Evolutionary conservation across 179 eudicot species (phyloP).

Genomic region (Camellia oleifera): DNA sequence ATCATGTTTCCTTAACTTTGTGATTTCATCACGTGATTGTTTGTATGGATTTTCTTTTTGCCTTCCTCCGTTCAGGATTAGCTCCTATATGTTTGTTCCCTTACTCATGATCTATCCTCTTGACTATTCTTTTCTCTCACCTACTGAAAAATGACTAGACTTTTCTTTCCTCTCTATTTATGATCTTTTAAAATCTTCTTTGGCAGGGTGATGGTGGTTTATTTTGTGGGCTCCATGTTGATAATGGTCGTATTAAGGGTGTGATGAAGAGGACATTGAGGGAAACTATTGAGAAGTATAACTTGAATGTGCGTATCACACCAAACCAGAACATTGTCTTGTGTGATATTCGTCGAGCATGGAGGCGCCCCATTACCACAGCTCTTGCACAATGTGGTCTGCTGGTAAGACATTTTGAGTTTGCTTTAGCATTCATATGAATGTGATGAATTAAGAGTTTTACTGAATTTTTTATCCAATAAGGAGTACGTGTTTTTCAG

Average conservation of each 20-base stretch:
- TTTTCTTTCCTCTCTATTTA: not conserved
- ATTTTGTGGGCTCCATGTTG: constrained; percentile 91
- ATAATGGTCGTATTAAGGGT: constrained; percentile 91
- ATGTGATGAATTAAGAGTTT: not conserved
- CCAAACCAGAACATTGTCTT: constrained; percentile 91
- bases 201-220: constrained; percentile 87
- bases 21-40: not conserved
- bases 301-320: constrained; percentile 87
- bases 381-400: constrained; percentile 88
- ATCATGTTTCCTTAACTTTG: not conserved
- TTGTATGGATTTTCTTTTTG: not conserved
- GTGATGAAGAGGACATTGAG: constrained; percentile 74
- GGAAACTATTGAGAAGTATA: constrained; percentile 89
- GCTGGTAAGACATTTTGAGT: constrained; percentile 52
- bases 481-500: not conserved
- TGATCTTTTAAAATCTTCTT: constrained; percentile 9
- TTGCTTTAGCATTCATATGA: not conserved
- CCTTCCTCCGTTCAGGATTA: not conserved
- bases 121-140: too few species aligned
- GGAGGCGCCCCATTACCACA: constrained; percentile 81
- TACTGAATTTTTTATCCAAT: not conserved
- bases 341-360: constrained; percentile 68
- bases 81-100: not conserved
- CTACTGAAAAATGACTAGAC: not conserved
- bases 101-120: not conserved